Conservation (phyloP, 2,329 filamentous ascomycete genomes). For the Colletotrichum tamarilloi region DNA sequence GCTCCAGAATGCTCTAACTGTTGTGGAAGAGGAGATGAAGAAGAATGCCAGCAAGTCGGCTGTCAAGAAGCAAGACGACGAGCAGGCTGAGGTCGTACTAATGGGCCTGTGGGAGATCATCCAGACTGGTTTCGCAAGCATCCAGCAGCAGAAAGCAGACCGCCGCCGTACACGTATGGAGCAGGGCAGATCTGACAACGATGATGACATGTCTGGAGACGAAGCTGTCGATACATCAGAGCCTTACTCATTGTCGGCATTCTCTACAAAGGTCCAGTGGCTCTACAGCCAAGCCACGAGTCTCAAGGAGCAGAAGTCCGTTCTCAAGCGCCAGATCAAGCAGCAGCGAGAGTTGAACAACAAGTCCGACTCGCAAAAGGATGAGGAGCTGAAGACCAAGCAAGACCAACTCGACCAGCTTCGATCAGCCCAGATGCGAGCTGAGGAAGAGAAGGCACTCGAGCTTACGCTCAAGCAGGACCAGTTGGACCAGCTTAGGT, state of each 20-base stretch:
- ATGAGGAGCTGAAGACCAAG: conserved; percentile 70
- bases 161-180: conserved; percentile 64
- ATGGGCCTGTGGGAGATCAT: conserved; percentile 69
- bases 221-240: conserved; percentile 69
- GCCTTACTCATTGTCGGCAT: conserved; percentile 78
- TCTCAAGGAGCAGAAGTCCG: conserved; percentile 87
- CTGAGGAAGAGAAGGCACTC: conserved; percentile 64
- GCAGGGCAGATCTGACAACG: conserved; percentile 68
- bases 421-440: conserved; percentile 38
- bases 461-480: conserved; percentile 67
- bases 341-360: conserved; percentile 94
- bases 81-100: conserved; percentile 68
- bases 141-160: conserved; percentile 64
- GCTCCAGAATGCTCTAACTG: conserved; percentile 70
- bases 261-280: conserved; percentile 82
- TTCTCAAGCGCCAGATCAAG: conserved; percentile 91
- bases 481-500: conserved; percentile 56
- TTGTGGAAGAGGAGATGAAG: conserved; percentile 57
- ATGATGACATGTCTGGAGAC: conserved; percentile 71
- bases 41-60: conserved; percentile 45
- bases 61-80: conserved; percentile 52
- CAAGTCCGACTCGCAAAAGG: conserved; percentile 81
- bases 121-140: conserved; percentile 64
- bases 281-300: conserved; percentile 81
- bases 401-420: conserved; percentile 64